A percentile compares a stretch with the other conserved stretches of the same genome.
phyloP scores from a whole-genome alignment of 179 eudicot genomes.

The Pouteria campechiana region DNA sequence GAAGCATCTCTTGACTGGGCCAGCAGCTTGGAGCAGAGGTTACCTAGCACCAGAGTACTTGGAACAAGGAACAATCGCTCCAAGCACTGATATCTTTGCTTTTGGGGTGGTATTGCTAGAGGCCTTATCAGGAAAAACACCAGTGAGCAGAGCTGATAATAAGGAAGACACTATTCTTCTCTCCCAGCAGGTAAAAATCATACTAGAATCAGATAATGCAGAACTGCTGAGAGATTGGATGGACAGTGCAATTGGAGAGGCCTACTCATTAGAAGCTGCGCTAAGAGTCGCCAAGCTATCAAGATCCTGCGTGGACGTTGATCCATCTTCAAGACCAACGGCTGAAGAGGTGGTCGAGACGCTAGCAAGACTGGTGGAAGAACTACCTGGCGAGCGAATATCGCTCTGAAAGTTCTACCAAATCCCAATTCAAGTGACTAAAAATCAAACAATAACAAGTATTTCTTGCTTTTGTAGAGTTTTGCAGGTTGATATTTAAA shows the following conservation, averaged over 20 bases:
- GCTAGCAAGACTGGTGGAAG: slow-evolving; percentile 56
- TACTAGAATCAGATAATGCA: slow-evolving; percentile 32
- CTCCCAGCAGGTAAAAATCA: slow-evolving; percentile 31
- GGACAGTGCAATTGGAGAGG: slow-evolving; percentile 58
- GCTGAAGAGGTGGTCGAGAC: slow-evolving; percentile 74
- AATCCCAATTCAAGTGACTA: slow-evolving; percentile 50
- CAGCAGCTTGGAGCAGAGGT: slow-evolving; percentile 40
- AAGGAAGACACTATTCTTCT: slow-evolving; percentile 15
- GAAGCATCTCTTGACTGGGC: slow-evolving; percentile 14
- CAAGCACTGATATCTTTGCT: slow-evolving; percentile 49
- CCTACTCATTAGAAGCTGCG: slow-evolving; percentile 53
- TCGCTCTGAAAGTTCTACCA: slow-evolving; percentile 44
- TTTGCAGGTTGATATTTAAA: too few species aligned
- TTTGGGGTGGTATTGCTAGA: slow-evolving; percentile 73
- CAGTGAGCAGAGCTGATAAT: slow-evolving; percentile 15
- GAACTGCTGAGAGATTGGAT: slow-evolving; percentile 60
- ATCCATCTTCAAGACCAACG: slow-evolving; percentile 47
- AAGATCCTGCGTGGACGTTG: slow-evolving; percentile 55
- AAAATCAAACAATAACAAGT: too few species aligned
- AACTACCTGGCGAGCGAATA: slow-evolving; percentile 21
- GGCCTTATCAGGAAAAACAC: slow-evolving; percentile 59
- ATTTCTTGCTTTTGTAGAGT: too few species aligned
- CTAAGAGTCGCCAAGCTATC: slow-evolving; percentile 53
- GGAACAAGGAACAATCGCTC: slow-evolving; percentile 21
- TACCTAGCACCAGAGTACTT: slow-evolving; percentile 73